These are phyloP conservation scores for Saitozyma sp. DNA, from an alignment of 768 basidiomycete genomes.

Conservation along the genomic window DNA sequence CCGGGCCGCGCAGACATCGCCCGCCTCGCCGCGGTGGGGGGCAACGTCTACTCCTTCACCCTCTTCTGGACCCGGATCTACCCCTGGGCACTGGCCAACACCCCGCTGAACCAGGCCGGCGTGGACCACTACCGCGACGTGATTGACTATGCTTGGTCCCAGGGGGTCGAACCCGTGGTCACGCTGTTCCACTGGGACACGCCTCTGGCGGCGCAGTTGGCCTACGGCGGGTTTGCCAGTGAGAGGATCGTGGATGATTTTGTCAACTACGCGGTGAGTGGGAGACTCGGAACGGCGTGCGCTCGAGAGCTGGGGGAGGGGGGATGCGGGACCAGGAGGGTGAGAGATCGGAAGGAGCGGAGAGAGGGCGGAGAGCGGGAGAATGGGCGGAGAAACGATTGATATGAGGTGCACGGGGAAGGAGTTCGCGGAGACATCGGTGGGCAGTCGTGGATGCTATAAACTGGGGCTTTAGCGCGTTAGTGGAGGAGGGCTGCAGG, in stretches of 20 bases:
- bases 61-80: conserved; percentile 61
- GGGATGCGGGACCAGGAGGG: no score
- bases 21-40: conserved; percentile 59
- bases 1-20: conserved; percentile 23
- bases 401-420: no score
- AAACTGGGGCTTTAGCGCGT: no score
- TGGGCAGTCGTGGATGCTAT: no score
- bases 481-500: no score
- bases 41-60: conserved; percentile 61
- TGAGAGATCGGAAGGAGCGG: no score
- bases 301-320: no score
- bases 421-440: no score
- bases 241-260: conserved; percentile 28
- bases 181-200: conserved; percentile 57
- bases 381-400: no score
- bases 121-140: conserved; percentile 55
- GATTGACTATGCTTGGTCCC: conserved; percentile 24
- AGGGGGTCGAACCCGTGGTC: conserved; percentile 48
- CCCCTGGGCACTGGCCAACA: conserved; percentile 59
- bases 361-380: no score
- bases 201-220: conserved; percentile 13
- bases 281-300: no score
- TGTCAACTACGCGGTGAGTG: conserved; percentile 15
- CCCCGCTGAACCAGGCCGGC: conserved; percentile 59
- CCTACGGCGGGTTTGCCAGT: conserved; percentile 25